A percentile compares a stretch with the other conserved stretches of the same genome.
Conservation (phyloP, 306 rosid species). For the Pachyrhizus erosus region DNA sequence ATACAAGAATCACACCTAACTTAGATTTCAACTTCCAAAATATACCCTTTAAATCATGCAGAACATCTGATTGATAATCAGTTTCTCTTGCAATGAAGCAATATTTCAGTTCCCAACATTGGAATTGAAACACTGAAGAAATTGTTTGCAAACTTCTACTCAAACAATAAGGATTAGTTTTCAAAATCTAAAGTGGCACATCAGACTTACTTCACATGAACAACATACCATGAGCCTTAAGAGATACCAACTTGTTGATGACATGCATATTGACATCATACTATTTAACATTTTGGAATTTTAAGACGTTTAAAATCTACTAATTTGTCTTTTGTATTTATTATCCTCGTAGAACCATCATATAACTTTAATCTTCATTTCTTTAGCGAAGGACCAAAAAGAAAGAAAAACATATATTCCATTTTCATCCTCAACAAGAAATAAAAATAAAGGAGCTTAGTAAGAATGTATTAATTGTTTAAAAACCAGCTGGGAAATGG, state of each 20-base stretch:
- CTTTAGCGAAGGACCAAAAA: neutral
- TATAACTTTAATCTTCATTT: neutral
- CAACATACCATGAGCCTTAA: neutral
- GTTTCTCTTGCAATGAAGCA: neutral
- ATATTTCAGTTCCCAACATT: neutral
- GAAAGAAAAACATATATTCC: neutral
- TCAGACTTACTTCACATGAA: neutral
- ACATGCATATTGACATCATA: neutral
- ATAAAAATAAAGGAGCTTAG: neutral
- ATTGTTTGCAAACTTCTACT: neutral
- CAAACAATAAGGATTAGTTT: neutral
- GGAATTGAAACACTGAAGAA: neutral
- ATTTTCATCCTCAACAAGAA: neutral
- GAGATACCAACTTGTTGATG: neutral
- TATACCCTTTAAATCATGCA: neutral
- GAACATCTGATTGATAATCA: neutral
- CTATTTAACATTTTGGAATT: neutral
- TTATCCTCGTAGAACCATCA: neutral
- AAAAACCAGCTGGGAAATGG: slow-evolving; percentile 3
- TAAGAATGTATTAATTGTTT: neutral
- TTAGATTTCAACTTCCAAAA: neutral
- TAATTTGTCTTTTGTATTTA: neutral
- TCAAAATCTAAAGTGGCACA: neutral
- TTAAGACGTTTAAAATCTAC: neutral
- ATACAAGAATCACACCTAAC: neutral